Percentiles rank a stretch among this genome's conserved stretches.
Evolutionary conservation across 1,284 basidiomycete species (phyloP).

Genomic region (Abortiporus biennis): DNA sequence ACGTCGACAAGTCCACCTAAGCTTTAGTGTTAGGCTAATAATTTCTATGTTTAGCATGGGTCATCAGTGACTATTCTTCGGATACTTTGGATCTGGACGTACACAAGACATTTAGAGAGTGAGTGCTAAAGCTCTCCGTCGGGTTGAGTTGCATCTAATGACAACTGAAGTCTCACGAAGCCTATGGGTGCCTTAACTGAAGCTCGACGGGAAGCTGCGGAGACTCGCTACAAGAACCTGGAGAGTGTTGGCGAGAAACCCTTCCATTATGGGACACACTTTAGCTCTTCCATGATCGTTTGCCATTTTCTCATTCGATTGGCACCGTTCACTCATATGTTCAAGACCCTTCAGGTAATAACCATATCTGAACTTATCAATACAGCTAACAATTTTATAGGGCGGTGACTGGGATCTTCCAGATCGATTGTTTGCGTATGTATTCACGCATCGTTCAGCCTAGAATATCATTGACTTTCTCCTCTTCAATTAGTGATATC

Average conservation of each 20-base stretch:
- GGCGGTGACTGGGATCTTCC: slow-evolving; percentile 97
- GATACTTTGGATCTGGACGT: slow-evolving; percentile 65
- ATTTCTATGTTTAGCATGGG: slow-evolving; percentile 57
- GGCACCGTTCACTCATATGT: slow-evolving; percentile 89
- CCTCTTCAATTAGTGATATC: slow-evolving; percentile 46
- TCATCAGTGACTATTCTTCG: slow-evolving; percentile 83
- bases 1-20: slow-evolving; percentile 19
- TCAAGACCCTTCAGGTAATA: slow-evolving; percentile 74
- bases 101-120: slow-evolving; percentile 74
- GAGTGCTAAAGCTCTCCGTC: no score
- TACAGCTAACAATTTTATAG: slow-evolving; percentile 23
- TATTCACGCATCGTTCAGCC: neutral
- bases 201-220: slow-evolving; percentile 67
- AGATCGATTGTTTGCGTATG: slow-evolving; percentile 80
- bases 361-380: neutral
- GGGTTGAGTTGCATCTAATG: neutral
- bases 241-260: slow-evolving; percentile 81
- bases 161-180: slow-evolving; percentile 52
- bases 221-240: slow-evolving; percentile 70
- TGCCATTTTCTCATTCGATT: slow-evolving; percentile 92
- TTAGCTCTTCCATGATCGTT: slow-evolving; percentile 95
- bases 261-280: slow-evolving; percentile 94
- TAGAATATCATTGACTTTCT: slow-evolving; percentile 4
- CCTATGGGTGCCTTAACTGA: slow-evolving; percentile 92
- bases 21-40: slow-evolving; percentile 3